Evolutionary conservation across 352 stramenopile species (phyloP), one percentile per base, ranked within the genome.

Genomic region (Pythium vanterpoolii): DNA sequence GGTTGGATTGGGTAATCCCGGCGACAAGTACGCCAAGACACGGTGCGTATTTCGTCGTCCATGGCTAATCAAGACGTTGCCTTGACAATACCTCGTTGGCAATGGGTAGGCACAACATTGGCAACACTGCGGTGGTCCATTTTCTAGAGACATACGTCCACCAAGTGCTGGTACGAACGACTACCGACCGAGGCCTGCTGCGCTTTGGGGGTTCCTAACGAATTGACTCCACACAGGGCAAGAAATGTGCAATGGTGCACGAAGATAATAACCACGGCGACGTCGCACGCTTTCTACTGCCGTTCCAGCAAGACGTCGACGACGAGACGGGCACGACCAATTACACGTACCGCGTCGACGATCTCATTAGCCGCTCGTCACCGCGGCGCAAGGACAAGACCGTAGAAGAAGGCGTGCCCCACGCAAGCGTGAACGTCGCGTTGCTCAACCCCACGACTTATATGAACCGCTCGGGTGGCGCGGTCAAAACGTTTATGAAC

Each of bases 391-490:
- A 90, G 59, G 78, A 86, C 23, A 83, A 87, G 34, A 95, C 86
- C 39, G 23, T 87, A 45, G 73, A 69, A 3, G 81, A 93, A 33
- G 84, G 86, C 30, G 86, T 93, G 8, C 81, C 84, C 3, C 84
- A 93, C 50, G 65, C 76, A 6, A 52, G 73, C 28, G 86, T 93
- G 31, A 90, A 93, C 56, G 77, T 94, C 31, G 82, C 85, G 21
- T 46, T 93, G 43, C 64, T 95, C 49, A 68, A 88, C 16, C 86
- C 86, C 0, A 80, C 71, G 8, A 95, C 86, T 9, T 95, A 83
- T 65, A 95, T 95, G 86, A 95, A 95, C 65, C 84, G 83, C 51
- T 93, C 82, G 9, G 86, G 86, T 18, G 80, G 75, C 30, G 77
- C 83, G 0, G 86, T 95, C 21, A 71, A 82, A 43, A 77, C 77